Base-by-base conservation (phyloP, 345 rosid species). In the Hibiscus trionum region DNA sequence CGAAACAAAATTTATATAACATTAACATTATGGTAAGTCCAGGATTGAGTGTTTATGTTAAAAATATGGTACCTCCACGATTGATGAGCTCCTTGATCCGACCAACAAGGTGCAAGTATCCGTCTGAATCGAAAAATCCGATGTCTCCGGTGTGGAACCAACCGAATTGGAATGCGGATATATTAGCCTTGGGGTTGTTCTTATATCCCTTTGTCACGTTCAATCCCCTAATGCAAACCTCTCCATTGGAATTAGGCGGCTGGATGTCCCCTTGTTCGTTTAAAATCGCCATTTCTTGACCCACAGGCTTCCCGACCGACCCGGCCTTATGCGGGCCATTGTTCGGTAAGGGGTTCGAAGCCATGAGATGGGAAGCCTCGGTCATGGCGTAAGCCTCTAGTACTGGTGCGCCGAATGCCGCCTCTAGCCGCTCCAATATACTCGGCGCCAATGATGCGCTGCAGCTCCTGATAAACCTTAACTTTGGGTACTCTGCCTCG, bases 81-180 rank as follows among this genome's bases (percentile, higher is more conserved):
- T 94, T 94, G 75, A 94, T 86, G 37, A 94, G 95, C 84, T 94
- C 98, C 88, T 94, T 94, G 78, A 90, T 94, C 68, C 98, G 86
- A 69, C 98, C 98, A 42, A 91, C 97, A 7, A 94, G 82, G 78
- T 85, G 85, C 90, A 94, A 77, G 77, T 88, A 91, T 17, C 98
- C 97, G 61, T 94, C 98, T 0, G 87, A 73, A 75, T 94, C 98
- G 29, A 91, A 77, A 75, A 68, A 79, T 46, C 97, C 98, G 5
- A 90, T 33, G 72, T 94, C 98, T 12, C 97, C 98, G 0, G 98
- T 91, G 66, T 90, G 98, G 76, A 94, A 94, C 98, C 97, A 94
- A 29, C 98, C 96, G 73, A 88, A 91, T 76, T 77, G 86, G 70
- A 84, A 94, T 58, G 93, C 97, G 9, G 85, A 74, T 70, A 87